These are phyloP conservation scores for Silene noctiflora DNA, from an alignment of 179 eudicot species.

Conservation along the genomic window DNA sequence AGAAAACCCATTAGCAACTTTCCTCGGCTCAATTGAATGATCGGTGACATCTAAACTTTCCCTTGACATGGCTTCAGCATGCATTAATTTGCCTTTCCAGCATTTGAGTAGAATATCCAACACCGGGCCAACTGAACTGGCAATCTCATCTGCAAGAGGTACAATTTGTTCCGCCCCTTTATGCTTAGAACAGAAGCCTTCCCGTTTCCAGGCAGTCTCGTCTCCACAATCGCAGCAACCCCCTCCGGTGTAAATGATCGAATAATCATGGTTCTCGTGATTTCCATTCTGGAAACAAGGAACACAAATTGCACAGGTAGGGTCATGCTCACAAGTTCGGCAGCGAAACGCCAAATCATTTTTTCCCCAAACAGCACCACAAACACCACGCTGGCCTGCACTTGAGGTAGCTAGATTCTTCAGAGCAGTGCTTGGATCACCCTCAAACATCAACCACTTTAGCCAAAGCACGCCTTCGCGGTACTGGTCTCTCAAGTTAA, in stretches of 20 bases:
- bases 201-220: constrained; percentile 96
- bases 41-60: constrained; percentile 31
- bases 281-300: constrained; percentile 94
- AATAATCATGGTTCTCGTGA: constrained; percentile 90
- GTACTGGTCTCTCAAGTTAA: constrained; percentile 43
- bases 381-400: constrained; percentile 79
- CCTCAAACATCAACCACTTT: constrained; percentile 97
- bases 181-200: constrained; percentile 96
- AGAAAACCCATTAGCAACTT: constrained; percentile 56
- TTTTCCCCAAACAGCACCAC: constrained; percentile 97
- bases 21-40: constrained; percentile 35
- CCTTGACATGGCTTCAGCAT: constrained; percentile 36
- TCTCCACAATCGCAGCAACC: constrained; percentile 99
- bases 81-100: constrained; percentile 58
- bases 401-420: constrained; percentile 45
- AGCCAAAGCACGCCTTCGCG: constrained; percentile 77
- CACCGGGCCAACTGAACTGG: constrained; percentile 66
- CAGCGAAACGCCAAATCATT: constrained; percentile 93
- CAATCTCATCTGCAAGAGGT: constrained; percentile 68
- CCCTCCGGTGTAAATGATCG: constrained; percentile 86
- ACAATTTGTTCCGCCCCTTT: constrained; percentile 90
- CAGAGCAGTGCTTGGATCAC: constrained; percentile 59
- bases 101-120: constrained; percentile 55
- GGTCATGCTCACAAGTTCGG: constrained; percentile 95
- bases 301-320: constrained; percentile 97